Evolutionary conservation across 257 asterid genomes (phyloP), one percentile per base, ranked within the genome.

Genomic region (Sherardia arvensis): DNA sequence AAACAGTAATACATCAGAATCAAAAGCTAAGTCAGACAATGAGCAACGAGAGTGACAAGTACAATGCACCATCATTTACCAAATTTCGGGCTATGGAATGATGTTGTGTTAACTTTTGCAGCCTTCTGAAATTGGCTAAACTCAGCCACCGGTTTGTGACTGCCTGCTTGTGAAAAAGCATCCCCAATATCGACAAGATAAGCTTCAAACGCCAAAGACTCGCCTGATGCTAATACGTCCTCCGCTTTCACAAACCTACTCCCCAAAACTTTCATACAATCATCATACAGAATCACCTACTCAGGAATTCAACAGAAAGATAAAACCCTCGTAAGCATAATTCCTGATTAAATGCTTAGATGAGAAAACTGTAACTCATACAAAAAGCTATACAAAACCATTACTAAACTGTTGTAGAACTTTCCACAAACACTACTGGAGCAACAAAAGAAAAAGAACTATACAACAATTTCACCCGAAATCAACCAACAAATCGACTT

Each of bases 111-210:
- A 32, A 65, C 68, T 33, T 82, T 78, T 53, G 48, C 49, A n/a
- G 70, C 74, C 67, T 67, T 80, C 59, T 36, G 76, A 67, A 71
- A 73, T 33, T 60, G 58, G 53, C 61, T 74, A 62, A 60, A 40
- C 40, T 60, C 63, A 51, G 81, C 59, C 32, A 68, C 48, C 32
- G 80, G 77, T 64, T 84, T 78, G 36, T 70, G 70, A 65, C 76
- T 83, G 62, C 74, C 84, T 56, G 85, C 83, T 53, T 80, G 76
- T 28, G 43, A 79, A 72, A 58, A 29, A 28, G 20, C 12, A 10
- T 89, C 95, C 47, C 90, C 97, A 74, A 87, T 82, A 73, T 89
- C 97, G 9, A 85, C 88, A 73, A 89, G 87, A 77, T 80, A 73
- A 63, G 86, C 83, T 61, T 69, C 87, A 69, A 83, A 87, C 29